Base-by-base conservation (phyloP, 257 asterid species). In the Solanum sejunctum region DNA sequence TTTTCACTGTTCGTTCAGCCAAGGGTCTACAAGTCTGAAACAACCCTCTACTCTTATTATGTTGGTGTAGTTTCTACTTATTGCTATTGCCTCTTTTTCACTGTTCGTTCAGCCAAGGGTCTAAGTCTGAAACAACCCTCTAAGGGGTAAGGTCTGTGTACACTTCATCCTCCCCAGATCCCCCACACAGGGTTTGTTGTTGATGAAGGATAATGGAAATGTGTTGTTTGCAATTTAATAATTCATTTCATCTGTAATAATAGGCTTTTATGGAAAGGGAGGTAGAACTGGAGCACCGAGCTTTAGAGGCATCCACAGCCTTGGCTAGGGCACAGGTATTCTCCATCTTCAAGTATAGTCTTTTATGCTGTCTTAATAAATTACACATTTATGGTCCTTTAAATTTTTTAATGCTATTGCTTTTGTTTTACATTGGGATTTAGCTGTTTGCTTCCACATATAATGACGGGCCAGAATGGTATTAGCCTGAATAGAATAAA, bases 221-320 rank as follows among this genome's bases (percentile, higher is more conserved):
- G 4, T 52, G 64, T 18, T 78, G 83, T 28, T 70, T 28, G 66
- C 82, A 9, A 78, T 78, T 78, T 78, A 16, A 32, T 78, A 52
- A 21, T 51, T 67, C 66, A 20, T 83, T 52, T 60, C 7, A 84
- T 89, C 83, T 88, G 57, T 57, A 87, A 77, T 39, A 83, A 85
- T 86, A 97, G 99, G 96, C 99, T 80, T 92, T 95, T 88, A 94
- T 97, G 94, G 99, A 94, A 91, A 94, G 99, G 92, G 99, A 95
- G 90, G 98, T 94, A 57, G 99, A 97, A 85, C 85, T 97, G 91
- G 99, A 95, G 91, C 99, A 94, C 73, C 93, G 98, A 86, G 96
- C 99, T 83, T 86, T 97, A 78, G 99, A 97, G 89, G 97, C 99
- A 85, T 92, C 99, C 51, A 83, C 97, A 61, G 98, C 99, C 83